Percentiles rank a stretch among this genome's conserved stretches.
Conservation (phyloP, 768 basidiomycete genomes). For the Kwoniella shandongensis region DNA sequence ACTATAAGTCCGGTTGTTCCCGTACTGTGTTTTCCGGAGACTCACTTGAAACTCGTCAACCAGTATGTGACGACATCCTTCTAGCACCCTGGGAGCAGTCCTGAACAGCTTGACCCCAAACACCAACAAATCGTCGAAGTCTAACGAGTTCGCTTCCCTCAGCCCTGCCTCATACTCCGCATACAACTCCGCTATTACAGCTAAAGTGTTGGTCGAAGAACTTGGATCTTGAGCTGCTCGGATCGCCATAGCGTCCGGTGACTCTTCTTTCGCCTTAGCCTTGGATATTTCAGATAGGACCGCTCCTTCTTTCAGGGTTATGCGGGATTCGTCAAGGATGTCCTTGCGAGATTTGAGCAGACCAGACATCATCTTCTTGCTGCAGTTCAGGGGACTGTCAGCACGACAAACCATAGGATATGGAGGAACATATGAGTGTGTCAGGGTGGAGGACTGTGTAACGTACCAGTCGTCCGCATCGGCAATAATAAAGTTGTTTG, state of each 20-base stretch:
- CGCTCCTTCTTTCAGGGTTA: slow-evolving; percentile 60
- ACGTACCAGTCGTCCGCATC: slow-evolving; percentile 75
- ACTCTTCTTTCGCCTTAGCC: slow-evolving; percentile 65
- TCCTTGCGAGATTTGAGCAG: slow-evolving; percentile 64
- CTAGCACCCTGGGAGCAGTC: slow-evolving; percentile 58
- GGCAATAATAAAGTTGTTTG: slow-evolving; percentile 75
- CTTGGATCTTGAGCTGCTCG: slow-evolving; percentile 38
- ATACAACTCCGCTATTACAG: slow-evolving; percentile 58
- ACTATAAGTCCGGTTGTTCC: not conserved
- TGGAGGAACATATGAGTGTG: not conserved
- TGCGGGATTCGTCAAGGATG: slow-evolving; percentile 57
- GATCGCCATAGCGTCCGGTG: slow-evolving; percentile 58
- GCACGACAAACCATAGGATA: too few relatives aligned
- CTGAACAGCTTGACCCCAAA: slow-evolving; percentile 69
- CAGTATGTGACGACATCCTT: slow-evolving; percentile 68
- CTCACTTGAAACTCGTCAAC: slow-evolving; percentile 76
- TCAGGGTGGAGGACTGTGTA: not conserved
- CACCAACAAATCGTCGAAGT: slow-evolving; percentile 82
- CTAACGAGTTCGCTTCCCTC: slow-evolving; percentile 67
- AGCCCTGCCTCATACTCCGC: slow-evolving; percentile 67
- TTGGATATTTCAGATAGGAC: slow-evolving; percentile 69
- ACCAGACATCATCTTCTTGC: slow-evolving; percentile 67
- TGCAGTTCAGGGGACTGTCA: too few relatives aligned
- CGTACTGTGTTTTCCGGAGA: slow-evolving; percentile 47
- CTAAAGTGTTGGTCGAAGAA: slow-evolving; percentile 32